A percentile compares a stretch with the other conserved stretches of the same genome.
These are phyloP conservation scores for Heteromeles arbutifolia DNA, from an alignment of 306 rosid genomes.

Conservation along the genomic window DNA sequence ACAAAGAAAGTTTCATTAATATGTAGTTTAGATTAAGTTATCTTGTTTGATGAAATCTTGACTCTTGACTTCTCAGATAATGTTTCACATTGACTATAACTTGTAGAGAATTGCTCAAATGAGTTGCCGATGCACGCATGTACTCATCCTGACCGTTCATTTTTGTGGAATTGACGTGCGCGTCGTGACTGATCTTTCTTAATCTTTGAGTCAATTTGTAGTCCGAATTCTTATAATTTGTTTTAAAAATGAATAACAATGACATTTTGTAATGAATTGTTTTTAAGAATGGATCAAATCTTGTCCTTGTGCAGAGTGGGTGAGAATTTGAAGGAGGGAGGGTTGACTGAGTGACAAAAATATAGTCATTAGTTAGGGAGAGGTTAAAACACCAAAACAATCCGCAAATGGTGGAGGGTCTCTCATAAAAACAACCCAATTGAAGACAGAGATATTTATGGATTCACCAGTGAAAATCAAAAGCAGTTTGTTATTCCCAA, in stretches of 20 bases:
- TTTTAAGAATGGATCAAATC: background rate
- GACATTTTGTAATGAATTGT: background rate
- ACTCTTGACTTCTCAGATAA: background rate
- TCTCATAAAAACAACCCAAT: background rate
- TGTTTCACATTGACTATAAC: background rate
- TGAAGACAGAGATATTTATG: background rate
- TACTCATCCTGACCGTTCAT: too few species aligned
- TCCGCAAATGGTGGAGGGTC: constrained; percentile 16
- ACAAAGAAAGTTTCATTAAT: too few species aligned
- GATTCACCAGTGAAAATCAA: constrained; percentile 17
- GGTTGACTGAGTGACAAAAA: background rate
- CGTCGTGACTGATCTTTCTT: too few species aligned
- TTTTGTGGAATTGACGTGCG: too few species aligned
- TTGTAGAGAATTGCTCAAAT: background rate
- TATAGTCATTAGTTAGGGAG: background rate
- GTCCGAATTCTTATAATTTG: background rate
- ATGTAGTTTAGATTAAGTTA: too few species aligned
- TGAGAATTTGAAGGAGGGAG: background rate
- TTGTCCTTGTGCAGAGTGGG: background rate
- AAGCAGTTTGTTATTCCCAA: constrained; percentile 5
- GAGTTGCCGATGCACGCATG: too few species aligned
- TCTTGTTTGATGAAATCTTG: background rate
- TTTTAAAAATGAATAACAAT: background rate
- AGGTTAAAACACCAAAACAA: background rate
- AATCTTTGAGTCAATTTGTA: background rate